Conservation (phyloP, 768 basidiomycete genomes). For the Chalciporus piperatus region DNA sequence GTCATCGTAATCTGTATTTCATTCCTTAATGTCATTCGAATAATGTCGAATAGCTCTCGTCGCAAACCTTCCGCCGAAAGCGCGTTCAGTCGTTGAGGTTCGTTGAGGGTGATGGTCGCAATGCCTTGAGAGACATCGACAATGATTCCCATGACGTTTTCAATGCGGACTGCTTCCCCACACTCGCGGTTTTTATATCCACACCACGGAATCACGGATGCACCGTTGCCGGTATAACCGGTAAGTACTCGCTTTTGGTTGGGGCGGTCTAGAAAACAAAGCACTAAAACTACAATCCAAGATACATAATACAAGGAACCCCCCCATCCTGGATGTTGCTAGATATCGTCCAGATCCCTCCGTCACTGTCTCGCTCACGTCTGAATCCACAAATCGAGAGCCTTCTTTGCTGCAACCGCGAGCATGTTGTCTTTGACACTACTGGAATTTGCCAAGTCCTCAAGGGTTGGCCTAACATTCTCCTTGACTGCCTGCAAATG, state of each 20-base stretch:
- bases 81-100: conserved; percentile 59
- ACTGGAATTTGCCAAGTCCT: conserved; percentile 40
- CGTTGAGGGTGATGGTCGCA: conserved; percentile 66
- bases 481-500: conserved; percentile 51
- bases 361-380: conserved; percentile 1
- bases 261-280: neutral
- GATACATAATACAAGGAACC: conserved; percentile 2
- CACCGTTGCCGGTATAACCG: conserved; percentile 9
- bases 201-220: no score
- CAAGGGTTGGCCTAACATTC: conserved; percentile 46
- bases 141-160: conserved; percentile 36
- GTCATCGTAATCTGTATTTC: conserved; percentile 53
- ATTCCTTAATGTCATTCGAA: neutral
- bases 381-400: conserved; percentile 44
- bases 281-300: neutral
- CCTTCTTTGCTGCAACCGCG: conserved; percentile 39
- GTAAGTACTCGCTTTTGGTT: no score
- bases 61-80: conserved; percentile 46
- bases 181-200: neutral
- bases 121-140: conserved; percentile 54
- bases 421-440: conserved; percentile 35
- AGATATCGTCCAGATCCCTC: neutral
- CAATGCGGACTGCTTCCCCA: neutral
- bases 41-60: conserved; percentile 15
- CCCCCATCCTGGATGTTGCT: neutral